These are phyloP conservation scores for Gonapodya sp. DNA, from an alignment of 192 early-diverging fungal genomes.

Conservation along the genomic window DNA sequence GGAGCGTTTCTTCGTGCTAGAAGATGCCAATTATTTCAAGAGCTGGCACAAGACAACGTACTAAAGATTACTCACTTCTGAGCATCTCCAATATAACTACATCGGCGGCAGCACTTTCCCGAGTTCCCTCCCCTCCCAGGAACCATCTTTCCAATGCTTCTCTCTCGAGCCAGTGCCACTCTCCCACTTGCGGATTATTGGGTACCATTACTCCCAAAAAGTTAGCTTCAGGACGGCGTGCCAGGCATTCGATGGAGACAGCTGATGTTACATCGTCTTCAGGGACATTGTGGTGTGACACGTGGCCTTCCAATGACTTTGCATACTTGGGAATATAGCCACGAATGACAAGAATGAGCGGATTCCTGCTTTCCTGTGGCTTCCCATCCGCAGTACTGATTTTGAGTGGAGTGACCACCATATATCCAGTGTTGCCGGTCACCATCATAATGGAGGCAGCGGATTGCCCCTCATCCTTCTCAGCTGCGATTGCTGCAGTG, in stretches of 20 bases:
- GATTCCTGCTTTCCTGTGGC: background rate
- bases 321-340: background rate
- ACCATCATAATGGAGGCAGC: background rate
- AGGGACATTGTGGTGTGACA: background rate
- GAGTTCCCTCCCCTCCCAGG: background rate
- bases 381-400: background rate
- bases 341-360: background rate
- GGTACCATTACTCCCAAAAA: background rate
- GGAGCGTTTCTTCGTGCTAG: background rate
- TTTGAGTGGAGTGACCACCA: background rate
- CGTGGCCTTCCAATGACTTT: background rate
- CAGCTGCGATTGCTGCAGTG: background rate
- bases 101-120: no score
- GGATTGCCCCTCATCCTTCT: background rate
- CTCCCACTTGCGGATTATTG: background rate
- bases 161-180: background rate
- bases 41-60: no score
- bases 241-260: conserved; percentile 1
- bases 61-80: background rate
- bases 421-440: background rate
- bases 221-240: background rate
- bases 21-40: no score
- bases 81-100: background rate
- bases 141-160: background rate
- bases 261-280: background rate